A percentile compares a stretch with the other conserved stretches of the same genome.
phyloP scores from a whole-genome alignment of 2,329 filamentous ascomycete genomes.

The Aspergillus intermedius region DNA sequence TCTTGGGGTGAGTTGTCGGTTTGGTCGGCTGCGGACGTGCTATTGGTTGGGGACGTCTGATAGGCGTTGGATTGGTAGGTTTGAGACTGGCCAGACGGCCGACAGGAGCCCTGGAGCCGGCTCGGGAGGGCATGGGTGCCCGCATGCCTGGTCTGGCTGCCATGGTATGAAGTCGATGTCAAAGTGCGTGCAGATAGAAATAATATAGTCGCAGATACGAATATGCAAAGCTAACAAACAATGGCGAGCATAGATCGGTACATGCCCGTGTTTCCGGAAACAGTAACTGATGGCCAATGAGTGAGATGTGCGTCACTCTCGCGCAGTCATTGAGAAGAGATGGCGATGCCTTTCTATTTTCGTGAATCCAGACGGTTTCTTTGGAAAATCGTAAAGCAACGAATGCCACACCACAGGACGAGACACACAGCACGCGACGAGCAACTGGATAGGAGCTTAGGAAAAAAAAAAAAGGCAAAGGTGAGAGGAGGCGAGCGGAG shows the following conservation, averaged over 20 bases:
- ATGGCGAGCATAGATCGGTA: too few species aligned
- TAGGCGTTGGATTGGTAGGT: conserved; percentile 30
- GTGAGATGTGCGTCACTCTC: neutral
- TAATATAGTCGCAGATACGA: too few species aligned
- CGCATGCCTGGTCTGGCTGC: conserved; percentile 30
- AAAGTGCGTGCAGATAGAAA: too few species aligned
- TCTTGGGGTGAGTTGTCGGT: conserved; percentile 33
- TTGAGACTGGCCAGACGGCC: conserved; percentile 37
- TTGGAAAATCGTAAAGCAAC: too few species aligned
- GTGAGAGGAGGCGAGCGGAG: neutral
- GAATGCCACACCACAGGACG: too few species aligned
- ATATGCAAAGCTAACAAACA: too few species aligned
- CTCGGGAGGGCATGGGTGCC: conserved; percentile 20
- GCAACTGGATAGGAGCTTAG: neutral
- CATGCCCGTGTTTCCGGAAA: neutral
- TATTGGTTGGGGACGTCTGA: conserved; percentile 31
- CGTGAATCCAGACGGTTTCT: too few species aligned
- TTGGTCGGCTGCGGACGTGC: conserved; percentile 23
- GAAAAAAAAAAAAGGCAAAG: conserved; percentile 1
- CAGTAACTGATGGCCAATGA: conserved; percentile 1
- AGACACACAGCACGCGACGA: too few species aligned
- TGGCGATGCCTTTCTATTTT: neutral
- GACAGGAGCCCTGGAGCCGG: conserved; percentile 22
- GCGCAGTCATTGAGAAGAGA: neutral
- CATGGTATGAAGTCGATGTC: conserved; percentile 15